These are phyloP conservation scores for Aureobasidium sp. DNA, from an alignment of 2,329 filamentous ascomycete species.

Conservation along the genomic window DNA sequence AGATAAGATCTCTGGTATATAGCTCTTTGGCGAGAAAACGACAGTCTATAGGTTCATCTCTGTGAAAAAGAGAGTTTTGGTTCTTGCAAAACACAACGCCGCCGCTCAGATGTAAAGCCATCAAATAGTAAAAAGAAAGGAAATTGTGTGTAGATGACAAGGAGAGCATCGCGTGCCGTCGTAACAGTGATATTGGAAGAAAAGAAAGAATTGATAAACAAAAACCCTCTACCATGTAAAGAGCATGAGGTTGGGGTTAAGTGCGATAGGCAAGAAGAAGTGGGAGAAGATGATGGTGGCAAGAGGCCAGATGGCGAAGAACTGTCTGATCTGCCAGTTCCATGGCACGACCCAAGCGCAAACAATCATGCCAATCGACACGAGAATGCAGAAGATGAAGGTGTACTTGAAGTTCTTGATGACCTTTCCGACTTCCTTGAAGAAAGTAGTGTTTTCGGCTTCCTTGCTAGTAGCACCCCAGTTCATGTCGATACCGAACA, in stretches of 20 bases:
- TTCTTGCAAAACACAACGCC: not conserved
- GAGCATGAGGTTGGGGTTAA: slow-evolving; percentile 59
- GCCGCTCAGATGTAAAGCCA: not conserved
- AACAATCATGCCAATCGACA: slow-evolving; percentile 44
- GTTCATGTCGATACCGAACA: slow-evolving; percentile 36
- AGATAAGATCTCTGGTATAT: not conserved
- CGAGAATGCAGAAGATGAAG: slow-evolving; percentile 44
- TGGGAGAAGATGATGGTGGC: slow-evolving; percentile 46
- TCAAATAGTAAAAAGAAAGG: not conserved
- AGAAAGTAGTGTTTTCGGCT: slow-evolving; percentile 50
- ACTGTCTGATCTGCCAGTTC: slow-evolving; percentile 51
- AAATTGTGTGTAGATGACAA: not conserved
- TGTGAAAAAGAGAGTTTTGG: not conserved
- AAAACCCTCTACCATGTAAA: slow-evolving; percentile 41
- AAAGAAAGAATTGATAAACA: not conserved
- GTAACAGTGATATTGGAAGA: not conserved
- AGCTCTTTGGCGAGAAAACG: not conserved
- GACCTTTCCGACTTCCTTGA: slow-evolving; percentile 50
- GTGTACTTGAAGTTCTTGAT: slow-evolving; percentile 51
- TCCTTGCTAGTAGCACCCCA: slow-evolving; percentile 56
- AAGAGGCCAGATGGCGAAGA: slow-evolving; percentile 56
- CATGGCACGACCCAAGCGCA: slow-evolving; percentile 40
- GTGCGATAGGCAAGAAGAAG: slow-evolving; percentile 51
- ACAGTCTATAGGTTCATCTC: not conserved
- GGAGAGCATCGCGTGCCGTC: not conserved